Evolutionary conservation across 2,329 filamentous ascomycete genomes (phyloP).

Genomic region (Colletotrichum karsti): DNA sequence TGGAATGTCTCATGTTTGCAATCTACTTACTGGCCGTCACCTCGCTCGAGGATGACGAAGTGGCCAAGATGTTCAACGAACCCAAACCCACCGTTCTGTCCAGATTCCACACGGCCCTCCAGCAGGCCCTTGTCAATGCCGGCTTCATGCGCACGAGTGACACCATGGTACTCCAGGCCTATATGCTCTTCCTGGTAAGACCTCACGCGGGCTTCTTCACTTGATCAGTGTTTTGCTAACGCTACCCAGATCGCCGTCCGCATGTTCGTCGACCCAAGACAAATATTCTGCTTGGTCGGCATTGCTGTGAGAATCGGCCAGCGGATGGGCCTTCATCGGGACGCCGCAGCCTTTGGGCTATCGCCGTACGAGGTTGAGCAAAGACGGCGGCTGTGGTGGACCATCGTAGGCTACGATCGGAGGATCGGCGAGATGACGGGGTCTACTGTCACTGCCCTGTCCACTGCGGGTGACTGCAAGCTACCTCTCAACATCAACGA

Average conservation of each 20-base stretch:
- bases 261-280: conserved; percentile 67
- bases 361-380: conserved; percentile 73
- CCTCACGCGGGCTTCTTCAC: neutral
- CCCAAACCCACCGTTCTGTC: conserved; percentile 58
- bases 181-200: conserved; percentile 71
- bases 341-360: conserved; percentile 60
- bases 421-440: conserved; percentile 74
- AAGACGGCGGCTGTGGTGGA: conserved; percentile 79
- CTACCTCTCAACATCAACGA: conserved; percentile 70
- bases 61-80: conserved; percentile 59
- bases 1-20: conserved; percentile 75
- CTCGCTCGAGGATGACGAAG: conserved; percentile 65
- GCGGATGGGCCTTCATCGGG: conserved; percentile 73
- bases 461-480: conserved; percentile 61
- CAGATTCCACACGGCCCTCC: conserved; percentile 65
- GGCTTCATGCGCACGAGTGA: conserved; percentile 74
- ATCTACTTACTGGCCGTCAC: conserved; percentile 68
- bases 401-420: conserved; percentile 73
- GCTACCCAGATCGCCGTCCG: conserved; percentile 51
- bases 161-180: conserved; percentile 72
- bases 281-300: conserved; percentile 69
- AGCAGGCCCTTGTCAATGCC: conserved; percentile 73
- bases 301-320: conserved; percentile 74
- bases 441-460: conserved; percentile 64
- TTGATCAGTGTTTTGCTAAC: neutral